Base-by-base conservation (phyloP, 257 asterid genomes). In the Pogostemon cablin region DNA sequence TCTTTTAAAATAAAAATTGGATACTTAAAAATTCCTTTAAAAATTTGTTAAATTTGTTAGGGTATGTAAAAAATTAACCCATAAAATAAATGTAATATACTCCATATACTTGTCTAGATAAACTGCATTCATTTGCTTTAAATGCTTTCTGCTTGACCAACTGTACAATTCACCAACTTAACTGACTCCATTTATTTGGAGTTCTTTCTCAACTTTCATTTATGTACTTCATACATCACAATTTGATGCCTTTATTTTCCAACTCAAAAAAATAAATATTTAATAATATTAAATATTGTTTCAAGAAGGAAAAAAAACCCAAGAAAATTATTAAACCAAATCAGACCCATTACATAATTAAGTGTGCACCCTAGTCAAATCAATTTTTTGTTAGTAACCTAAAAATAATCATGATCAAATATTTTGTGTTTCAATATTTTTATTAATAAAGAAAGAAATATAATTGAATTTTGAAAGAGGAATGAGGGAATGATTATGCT, bases 151-250 rank as follows among this genome's bases (percentile, higher is more conserved):
- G 6, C 35, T 39, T 55, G 49, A 41, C 53, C 65, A 15, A 48
- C 46, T 77, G 77, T 71, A 58, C 71, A 15, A 59, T 58, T 72
- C 81, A 72, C 63, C 77, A 50, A 77, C 77, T 72, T 48, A 47
- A 32, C 63, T 70, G 77, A 39, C 59, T 40, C 1, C 6, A 77
- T 72, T 72, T 65, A 72, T 71, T 76, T 76, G 48, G 39, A 15
- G 37, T 57, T 61, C 38, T 37, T 48, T 37, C 8, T 49, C 66
- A 57, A 57, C 4, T 44, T 57, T 15, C 40, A 46, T 47, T 69
- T 3, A 53, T 54, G 53, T 39, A 39, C 15, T 49, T 66, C 63
- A 15, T 38, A 56, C 62, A 32, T 41, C 1, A 9, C 34, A 7
- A 42, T 6, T 35, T 37, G 40, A 44, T 46, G 55, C 7, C 3